These are phyloP conservation scores for Corylus heterophylla DNA, from an alignment of 306 rosid genomes.

Conservation along the genomic window DNA sequence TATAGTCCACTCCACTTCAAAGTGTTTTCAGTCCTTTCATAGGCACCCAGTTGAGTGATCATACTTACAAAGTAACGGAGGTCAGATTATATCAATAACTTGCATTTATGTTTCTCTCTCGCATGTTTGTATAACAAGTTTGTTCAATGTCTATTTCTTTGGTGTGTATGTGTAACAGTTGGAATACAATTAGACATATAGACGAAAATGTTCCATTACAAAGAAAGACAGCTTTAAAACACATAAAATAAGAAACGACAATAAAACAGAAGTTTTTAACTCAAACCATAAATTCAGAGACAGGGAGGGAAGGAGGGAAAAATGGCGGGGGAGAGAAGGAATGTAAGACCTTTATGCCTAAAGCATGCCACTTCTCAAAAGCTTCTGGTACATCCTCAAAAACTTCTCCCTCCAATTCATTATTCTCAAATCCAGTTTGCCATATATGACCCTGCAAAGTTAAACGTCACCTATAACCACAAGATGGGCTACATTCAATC, in stretches of 20 bases:
- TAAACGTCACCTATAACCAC: conserved; percentile 30
- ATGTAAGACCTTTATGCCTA: conserved; percentile 68
- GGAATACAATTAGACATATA: neutral
- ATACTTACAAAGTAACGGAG: neutral
- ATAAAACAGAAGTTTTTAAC: conserved; percentile 15
- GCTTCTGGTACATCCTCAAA: conserved; percentile 93
- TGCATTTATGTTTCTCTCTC: neutral
- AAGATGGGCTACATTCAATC: conserved; percentile 17
- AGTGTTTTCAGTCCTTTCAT: neutral
- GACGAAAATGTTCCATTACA: neutral
- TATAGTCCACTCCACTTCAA: neutral
- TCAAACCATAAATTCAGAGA: neutral
- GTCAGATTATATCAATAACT: neutral
- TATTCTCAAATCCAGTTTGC: conserved; percentile 79
- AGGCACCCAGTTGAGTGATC: neutral
- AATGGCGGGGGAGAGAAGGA: conserved; percentile 17
- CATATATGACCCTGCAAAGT: conserved; percentile 89
- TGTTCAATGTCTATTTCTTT: neutral
- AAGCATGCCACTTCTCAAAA: conserved; percentile 77
- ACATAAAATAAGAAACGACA: neutral
- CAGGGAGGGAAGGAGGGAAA: conserved; percentile 12
- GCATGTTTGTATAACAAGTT: neutral
- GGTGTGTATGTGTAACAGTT: neutral
- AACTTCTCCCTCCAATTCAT: conserved; percentile 81
- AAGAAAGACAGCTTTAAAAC: conserved; percentile 6